Conservation (phyloP, 1,139 yeast genomes). For the Hyphopichia khmerensis region DNA sequence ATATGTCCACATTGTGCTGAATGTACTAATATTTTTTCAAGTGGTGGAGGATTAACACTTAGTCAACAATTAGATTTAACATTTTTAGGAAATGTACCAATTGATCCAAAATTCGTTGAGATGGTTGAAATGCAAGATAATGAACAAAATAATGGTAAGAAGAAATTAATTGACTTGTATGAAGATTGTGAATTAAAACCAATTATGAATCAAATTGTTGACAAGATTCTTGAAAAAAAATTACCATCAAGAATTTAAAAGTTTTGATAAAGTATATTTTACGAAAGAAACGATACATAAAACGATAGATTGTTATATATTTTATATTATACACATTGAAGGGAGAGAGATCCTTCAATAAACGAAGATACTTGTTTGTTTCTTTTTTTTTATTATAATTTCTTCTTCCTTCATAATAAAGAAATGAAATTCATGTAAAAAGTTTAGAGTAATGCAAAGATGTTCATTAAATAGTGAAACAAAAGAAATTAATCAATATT, state of each 20-base stretch:
- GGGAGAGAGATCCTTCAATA: background rate
- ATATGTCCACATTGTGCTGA: slow-evolving; percentile 80
- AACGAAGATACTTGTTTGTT: no score
- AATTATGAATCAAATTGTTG: slow-evolving; percentile 52
- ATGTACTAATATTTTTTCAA: slow-evolving; percentile 85
- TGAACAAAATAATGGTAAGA: slow-evolving; percentile 14
- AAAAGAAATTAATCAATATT: slow-evolving; percentile 12
- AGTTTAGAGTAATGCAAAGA: slow-evolving; percentile 1
- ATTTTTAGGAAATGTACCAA: slow-evolving; percentile 84
- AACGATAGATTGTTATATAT: background rate
- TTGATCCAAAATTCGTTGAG: slow-evolving; percentile 88
- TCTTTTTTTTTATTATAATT: no score
- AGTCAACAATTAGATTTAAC: slow-evolving; percentile 61
- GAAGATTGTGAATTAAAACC: slow-evolving; percentile 39
- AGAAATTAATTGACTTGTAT: slow-evolving; percentile 35
- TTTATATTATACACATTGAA: background rate
- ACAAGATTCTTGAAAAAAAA: slow-evolving; percentile 39
- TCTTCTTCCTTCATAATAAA: no score
- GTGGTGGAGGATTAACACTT: slow-evolving; percentile 85
- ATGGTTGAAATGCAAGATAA: slow-evolving; percentile 63
- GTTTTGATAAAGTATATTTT: background rate
- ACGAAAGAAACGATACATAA: slow-evolving; percentile 2
- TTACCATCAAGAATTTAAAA: slow-evolving; percentile 29
- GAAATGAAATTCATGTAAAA: background rate
- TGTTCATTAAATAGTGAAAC: slow-evolving; percentile 1